phyloP scores from a whole-genome alignment of 116 monocot genomes.

The Dioscorea cayenensis region DNA sequence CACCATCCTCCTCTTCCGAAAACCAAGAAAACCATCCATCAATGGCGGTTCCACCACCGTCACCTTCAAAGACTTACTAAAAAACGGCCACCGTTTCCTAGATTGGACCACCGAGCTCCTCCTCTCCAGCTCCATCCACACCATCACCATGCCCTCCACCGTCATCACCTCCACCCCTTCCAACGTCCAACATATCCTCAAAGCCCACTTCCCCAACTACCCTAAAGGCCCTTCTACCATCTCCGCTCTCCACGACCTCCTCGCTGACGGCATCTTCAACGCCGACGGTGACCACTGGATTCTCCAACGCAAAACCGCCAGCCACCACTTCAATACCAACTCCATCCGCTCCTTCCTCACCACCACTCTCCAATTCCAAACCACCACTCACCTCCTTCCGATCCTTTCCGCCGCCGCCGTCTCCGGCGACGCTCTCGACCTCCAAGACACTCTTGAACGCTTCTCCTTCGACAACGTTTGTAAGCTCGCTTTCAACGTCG shows the following conservation, averaged over 20 bases:
- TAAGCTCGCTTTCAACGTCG: neutral
- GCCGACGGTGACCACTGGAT: neutral
- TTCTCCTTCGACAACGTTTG: neutral
- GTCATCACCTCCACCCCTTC: neutral
- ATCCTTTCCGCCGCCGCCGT: neutral
- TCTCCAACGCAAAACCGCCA: neutral
- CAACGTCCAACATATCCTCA: neutral
- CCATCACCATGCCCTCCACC: neutral
- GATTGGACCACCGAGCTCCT: neutral
- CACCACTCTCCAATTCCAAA: neutral
- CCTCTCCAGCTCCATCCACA: neutral
- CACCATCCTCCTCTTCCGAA: no score
- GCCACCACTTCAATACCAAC: neutral
- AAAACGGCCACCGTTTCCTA: neutral
- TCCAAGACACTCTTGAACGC: neutral
- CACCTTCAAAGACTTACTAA: neutral
- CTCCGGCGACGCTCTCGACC: neutral
- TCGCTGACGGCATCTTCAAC: neutral
- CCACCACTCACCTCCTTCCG: neutral
- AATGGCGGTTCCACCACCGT: no score
- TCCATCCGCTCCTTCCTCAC: neutral
- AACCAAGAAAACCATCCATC: no score
- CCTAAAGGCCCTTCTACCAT: neutral
- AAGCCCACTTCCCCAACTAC: neutral
- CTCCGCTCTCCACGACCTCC: neutral